These are phyloP conservation scores for Penicillium steckii DNA, from an alignment of 495 filamentous ascomycete genomes.

Conservation along the genomic window DNA sequence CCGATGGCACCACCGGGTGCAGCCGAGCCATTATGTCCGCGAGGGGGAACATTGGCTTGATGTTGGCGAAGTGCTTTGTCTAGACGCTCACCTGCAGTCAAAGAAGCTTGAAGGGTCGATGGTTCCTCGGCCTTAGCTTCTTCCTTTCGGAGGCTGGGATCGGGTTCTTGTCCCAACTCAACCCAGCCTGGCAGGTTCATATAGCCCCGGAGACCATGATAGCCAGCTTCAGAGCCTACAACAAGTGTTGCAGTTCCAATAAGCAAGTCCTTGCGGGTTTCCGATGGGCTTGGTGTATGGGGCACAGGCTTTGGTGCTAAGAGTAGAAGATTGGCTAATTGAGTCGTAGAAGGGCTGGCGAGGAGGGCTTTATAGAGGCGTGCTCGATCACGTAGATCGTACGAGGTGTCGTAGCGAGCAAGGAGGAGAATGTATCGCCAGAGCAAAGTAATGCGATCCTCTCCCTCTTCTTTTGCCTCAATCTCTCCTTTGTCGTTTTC, in stretches of 20 bases:
- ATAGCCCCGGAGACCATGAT: conserved; percentile 73
- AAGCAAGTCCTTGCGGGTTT: conserved; percentile 68
- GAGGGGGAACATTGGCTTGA: conserved; percentile 25
- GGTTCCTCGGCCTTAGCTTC: conserved; percentile 30
- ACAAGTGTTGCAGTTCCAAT: conserved; percentile 85
- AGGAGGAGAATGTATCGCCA: conserved; percentile 85
- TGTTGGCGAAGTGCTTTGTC: conserved; percentile 54
- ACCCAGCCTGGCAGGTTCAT: conserved; percentile 83
- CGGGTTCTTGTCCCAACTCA: conserved; percentile 73
- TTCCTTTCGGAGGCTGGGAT: conserved; percentile 64
- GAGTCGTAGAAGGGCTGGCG: conserved; percentile 66
- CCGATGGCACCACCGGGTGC: conserved; percentile 26
- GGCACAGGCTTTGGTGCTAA: conserved; percentile 93
- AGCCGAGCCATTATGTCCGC: conserved; percentile 13
- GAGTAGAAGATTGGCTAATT: conserved; percentile 85
- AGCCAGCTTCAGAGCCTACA: conserved; percentile 68
- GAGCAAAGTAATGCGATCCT: conserved; percentile 67
- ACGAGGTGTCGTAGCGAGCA: conserved; percentile 88
- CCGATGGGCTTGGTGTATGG: conserved; percentile 79
- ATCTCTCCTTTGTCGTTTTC: conserved; percentile 18
- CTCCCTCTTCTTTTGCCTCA: conserved; percentile 39
- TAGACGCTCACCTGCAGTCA: conserved; percentile 64
- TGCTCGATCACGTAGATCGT: conserved; percentile 88
- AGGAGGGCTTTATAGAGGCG: conserved; percentile 85
- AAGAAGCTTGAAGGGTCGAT: conserved; percentile 20